Conservation (phyloP, 257 asterid genomes). For the Primulina huaijiensis region DNA sequence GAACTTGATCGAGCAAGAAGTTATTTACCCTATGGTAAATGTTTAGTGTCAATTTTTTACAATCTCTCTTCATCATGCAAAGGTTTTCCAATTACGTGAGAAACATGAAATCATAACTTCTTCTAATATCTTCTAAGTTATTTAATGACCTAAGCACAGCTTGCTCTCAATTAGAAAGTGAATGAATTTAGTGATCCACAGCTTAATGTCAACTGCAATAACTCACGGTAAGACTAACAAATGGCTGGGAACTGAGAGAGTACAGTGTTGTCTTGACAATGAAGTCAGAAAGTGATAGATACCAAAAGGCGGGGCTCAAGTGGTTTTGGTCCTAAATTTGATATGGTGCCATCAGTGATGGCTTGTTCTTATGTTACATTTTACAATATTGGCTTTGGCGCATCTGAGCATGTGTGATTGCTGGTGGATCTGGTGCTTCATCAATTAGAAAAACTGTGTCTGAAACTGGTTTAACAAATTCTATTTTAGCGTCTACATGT, state of each 20-base stretch:
- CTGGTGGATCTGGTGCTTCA: neutral
- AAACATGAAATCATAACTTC: neutral
- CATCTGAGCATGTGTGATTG: neutral
- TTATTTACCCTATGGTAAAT: too few species aligned
- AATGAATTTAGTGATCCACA: neutral
- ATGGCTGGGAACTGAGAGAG: neutral
- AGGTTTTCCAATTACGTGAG: neutral
- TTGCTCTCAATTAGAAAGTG: too few species aligned
- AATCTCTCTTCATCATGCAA: neutral
- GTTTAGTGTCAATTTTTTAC: too few species aligned
- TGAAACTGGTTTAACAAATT: neutral
- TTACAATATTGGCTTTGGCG: constrained; percentile 2
- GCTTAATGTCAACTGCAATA: neutral
- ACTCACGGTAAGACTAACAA: neutral
- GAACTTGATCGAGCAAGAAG: neutral
- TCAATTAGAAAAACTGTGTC: neutral
- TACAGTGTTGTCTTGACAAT: neutral
- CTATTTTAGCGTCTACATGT: neutral
- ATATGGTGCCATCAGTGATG: neutral
- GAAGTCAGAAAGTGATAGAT: neutral
- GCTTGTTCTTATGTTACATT: neutral
- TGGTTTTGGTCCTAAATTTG: neutral
- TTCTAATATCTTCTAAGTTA: neutral
- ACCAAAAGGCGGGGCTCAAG: neutral
- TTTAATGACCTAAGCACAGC: neutral